These are phyloP conservation scores for Penicillium crustosum DNA, from an alignment of 2,329 filamentous ascomycete genomes.

Conservation along the genomic window DNA sequence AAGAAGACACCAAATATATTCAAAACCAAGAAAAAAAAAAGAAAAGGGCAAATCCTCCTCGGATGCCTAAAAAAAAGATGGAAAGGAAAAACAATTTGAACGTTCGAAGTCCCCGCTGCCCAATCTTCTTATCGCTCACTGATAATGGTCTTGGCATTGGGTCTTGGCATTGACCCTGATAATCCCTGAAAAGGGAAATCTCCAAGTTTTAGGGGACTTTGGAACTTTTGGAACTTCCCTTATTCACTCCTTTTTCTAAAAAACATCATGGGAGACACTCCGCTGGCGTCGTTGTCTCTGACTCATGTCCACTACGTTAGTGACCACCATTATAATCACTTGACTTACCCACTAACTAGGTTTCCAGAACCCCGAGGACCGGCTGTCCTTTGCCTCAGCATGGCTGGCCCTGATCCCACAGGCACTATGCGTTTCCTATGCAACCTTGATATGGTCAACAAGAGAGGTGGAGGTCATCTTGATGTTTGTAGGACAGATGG, in stretches of 20 bases:
- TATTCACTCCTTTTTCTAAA: constrained; percentile 1
- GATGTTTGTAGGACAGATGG: constrained; percentile 89
- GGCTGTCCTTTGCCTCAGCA: constrained; percentile 81
- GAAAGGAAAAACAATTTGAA: background rate
- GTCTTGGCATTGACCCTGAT: constrained; percentile 6
- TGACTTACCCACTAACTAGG: background rate
- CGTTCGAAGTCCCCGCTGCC: constrained; percentile 1
- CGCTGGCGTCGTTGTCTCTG: constrained; percentile 84
- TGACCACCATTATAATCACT: constrained; percentile 7
- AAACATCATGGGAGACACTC: constrained; percentile 39
- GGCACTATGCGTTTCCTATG: constrained; percentile 85
- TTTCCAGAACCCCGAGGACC: constrained; percentile 76
- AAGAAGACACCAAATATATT: background rate
- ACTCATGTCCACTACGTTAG: constrained; percentile 95
- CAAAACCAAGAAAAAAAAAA: background rate
- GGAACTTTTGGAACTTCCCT: background rate
- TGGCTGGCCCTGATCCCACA: constrained; percentile 94
- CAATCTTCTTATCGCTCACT: background rate
- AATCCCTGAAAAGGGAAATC: background rate
- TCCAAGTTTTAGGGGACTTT: background rate
- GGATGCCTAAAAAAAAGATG: constrained; percentile 20
- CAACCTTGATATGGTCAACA: constrained; percentile 83
- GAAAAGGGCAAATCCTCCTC: constrained; percentile 8
- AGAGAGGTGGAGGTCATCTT: constrained; percentile 86
- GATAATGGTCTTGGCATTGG: background rate